A percentile compares a stretch with the other conserved stretches of the same genome.
Conservation (phyloP, 2,329 filamentous ascomycete genomes). For the Lasiodiplodia theobromae region DNA sequence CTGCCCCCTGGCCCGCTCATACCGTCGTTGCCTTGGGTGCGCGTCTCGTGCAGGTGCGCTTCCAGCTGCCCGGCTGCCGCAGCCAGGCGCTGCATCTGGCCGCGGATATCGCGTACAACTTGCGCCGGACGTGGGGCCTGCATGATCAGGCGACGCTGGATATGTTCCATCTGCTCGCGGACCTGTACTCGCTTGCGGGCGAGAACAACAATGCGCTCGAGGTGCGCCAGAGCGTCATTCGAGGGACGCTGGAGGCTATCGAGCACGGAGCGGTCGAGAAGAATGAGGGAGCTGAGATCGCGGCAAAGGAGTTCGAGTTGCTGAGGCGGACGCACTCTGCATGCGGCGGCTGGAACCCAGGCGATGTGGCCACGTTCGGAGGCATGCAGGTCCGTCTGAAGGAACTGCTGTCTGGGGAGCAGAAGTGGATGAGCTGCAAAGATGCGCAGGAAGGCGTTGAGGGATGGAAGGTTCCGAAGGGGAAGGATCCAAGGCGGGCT, state of each 20-base stretch:
- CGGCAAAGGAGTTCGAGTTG: constrained; percentile 43
- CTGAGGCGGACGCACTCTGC: constrained; percentile 46
- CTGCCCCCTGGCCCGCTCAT: constrained; percentile 38
- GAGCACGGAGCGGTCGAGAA: constrained; percentile 33
- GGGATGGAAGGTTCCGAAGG: not conserved
- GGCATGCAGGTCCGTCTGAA: constrained; percentile 55
- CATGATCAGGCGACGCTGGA: constrained; percentile 56
- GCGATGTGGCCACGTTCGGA: constrained; percentile 57
- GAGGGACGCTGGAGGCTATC: constrained; percentile 40
- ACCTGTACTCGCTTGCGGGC: constrained; percentile 55
- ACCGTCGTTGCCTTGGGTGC: constrained; percentile 60
- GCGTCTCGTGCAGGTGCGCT: constrained; percentile 60
- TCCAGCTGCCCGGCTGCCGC: constrained; percentile 49
- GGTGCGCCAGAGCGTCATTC: constrained; percentile 41
- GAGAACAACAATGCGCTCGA: constrained; percentile 43
- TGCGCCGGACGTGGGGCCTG: constrained; percentile 60
- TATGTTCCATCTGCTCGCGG: constrained; percentile 57
- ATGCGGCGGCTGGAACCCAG: constrained; percentile 51
- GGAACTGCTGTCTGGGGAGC: constrained; percentile 43
- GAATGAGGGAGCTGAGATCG: constrained; percentile 36
- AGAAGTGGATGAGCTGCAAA: constrained; percentile 38
- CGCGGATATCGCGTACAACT: constrained; percentile 64
- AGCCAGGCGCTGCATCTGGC: constrained; percentile 51
- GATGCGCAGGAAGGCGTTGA: not conserved
- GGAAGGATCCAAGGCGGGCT: not conserved